Conservation (phyloP, 2,329 filamentous ascomycete genomes). For the Curvularia sp. region DNA sequence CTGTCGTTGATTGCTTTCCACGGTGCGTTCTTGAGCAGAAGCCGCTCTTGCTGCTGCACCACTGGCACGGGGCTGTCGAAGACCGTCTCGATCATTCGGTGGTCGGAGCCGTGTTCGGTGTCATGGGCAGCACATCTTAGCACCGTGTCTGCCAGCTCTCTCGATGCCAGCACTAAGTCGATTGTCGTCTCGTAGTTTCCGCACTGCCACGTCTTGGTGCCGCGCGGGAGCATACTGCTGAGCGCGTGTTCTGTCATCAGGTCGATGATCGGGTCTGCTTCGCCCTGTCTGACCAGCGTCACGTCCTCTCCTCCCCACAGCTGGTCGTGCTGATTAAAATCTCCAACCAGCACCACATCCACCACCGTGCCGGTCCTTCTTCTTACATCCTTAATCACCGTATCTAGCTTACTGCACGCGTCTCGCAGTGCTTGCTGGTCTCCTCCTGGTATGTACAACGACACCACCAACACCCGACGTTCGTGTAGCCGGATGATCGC, state of each 20-base stretch:
- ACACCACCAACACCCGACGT: too few species aligned
- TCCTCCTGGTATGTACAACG: too few species aligned
- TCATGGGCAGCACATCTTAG: conserved; percentile 18
- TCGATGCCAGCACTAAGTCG: conserved; percentile 18
- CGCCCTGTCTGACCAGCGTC: conserved; percentile 15
- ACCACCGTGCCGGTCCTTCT: conserved; percentile 13
- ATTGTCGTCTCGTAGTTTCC: conserved; percentile 15
- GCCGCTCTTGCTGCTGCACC: conserved; percentile 16
- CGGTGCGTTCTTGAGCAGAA: conserved; percentile 24
- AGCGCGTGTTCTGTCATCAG: conserved; percentile 23
- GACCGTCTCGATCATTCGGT: conserved; percentile 20
- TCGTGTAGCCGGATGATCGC: too few species aligned
- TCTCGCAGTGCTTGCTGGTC: too few species aligned
- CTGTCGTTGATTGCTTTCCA: conserved; percentile 21
- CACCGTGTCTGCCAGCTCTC: conserved; percentile 13
- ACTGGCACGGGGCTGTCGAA: conserved; percentile 16
- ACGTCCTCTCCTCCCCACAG: conserved; percentile 20
- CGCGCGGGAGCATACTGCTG: conserved; percentile 18
- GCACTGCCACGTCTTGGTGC: background rate
- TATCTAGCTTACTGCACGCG: conserved; percentile 1
- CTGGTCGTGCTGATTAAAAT: conserved; percentile 23
- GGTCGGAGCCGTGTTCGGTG: conserved; percentile 20
- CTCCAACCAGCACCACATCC: conserved; percentile 20
- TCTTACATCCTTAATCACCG: conserved; percentile 9
- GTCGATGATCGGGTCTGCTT: conserved; percentile 23